Evolutionary conservation across 2,329 filamentous ascomycete species (phyloP), one percentile per base, ranked within the genome.

Genomic region (Talaromyces verruculosus): DNA sequence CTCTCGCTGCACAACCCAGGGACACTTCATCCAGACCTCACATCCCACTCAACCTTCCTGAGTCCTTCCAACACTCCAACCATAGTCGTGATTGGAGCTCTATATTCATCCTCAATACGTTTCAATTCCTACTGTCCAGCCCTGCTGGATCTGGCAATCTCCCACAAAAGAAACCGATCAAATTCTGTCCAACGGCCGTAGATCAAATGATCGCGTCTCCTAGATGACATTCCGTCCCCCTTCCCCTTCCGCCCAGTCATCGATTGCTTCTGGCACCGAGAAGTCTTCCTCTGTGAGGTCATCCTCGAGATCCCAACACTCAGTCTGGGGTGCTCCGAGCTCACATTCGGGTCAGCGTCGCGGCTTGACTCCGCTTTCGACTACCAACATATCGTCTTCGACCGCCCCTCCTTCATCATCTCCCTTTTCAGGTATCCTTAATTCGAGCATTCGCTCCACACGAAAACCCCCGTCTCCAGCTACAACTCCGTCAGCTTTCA

Each of bases 281-380:
- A 81, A 80, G 73, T 76, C 77, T 72, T 79, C 79, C 71, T 79
- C 79, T 73, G 75, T 76, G 74, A 78, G 79, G 71, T 73, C 79
- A 72, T 73, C 79, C 72, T 73, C 72, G 70, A 77, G 76, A 72
- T 72, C 77, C 72, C 81, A 85, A 80, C 82, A 84, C 80, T 82
- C 83, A 77, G 80, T 83, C 76, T 87, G 85, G 85, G 84, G 83
- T 80, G 79, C 81, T 75, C 80, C 83, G 74, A 79, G 80, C 76
- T 83, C 83, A 75, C 83, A 84, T 75, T 81, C 84, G 72, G 81
- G 77, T 77, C 78, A 82, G 76, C 84, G 85, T 74, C 84, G 85
- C 78, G 82, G 82, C 72, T 79, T 85, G 75, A 82, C 86, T 72
- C 85, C 86, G 75, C 84, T 88, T 73, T 83, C 85, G 71, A 86